phyloP scores from a whole-genome alignment of 2,329 filamentous ascomycete genomes.

The Lojkania enalia region DNA sequence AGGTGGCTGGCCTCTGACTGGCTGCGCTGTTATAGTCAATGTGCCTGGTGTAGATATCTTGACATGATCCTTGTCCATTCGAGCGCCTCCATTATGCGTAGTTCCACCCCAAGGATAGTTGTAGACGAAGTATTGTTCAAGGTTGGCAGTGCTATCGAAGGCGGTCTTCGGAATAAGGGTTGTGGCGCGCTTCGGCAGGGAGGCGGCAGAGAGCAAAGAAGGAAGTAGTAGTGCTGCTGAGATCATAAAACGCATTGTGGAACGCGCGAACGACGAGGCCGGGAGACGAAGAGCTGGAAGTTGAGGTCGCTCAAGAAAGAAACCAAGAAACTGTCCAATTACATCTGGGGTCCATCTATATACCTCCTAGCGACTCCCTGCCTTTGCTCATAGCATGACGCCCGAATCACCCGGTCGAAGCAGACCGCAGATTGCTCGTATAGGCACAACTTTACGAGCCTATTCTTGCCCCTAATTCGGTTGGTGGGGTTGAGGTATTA shows the following conservation, averaged over 20 bases:
- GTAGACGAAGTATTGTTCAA: constrained; percentile 53
- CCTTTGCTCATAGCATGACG: background rate
- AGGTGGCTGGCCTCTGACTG: constrained; percentile 46
- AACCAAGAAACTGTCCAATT: background rate
- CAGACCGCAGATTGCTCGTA: background rate
- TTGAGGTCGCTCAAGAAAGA: background rate
- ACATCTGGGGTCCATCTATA: background rate
- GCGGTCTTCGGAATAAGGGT: constrained; percentile 31
- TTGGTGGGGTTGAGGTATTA: background rate
- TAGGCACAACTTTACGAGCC: too few relatives aligned
- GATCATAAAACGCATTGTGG: background rate
- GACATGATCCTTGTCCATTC: constrained; percentile 56
- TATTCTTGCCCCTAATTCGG: background rate
- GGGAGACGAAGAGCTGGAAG: background rate
- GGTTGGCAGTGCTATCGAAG: constrained; percentile 36
- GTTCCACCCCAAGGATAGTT: constrained; percentile 62
- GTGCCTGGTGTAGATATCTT: constrained; percentile 43
- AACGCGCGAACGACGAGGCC: background rate
- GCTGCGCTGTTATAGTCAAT: constrained; percentile 54
- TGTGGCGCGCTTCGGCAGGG: constrained; percentile 12
- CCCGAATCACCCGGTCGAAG: too few relatives aligned
- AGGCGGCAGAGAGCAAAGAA: background rate
- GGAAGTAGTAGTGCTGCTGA: background rate
- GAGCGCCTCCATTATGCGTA: constrained; percentile 59
- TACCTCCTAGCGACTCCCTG: background rate